Percentiles rank a stretch among this genome's conserved stretches.
Evolutionary conservation across 2,329 filamentous ascomycete genomes (phyloP).

Genomic region (Exutisphaerella laricina): DNA sequence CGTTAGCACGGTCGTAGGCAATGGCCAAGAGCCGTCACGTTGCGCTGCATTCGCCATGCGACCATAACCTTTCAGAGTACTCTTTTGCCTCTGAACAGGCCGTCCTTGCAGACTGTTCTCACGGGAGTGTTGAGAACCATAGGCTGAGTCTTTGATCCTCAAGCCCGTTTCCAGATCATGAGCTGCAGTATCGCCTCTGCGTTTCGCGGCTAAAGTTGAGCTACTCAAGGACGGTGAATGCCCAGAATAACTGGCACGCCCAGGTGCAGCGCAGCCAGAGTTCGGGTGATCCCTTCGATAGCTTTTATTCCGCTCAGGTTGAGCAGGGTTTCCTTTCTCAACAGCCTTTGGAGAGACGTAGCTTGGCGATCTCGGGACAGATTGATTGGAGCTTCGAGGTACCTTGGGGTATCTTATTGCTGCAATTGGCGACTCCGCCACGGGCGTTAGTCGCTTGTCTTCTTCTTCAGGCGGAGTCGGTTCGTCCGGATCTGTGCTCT

Average conservation of each 20-base stretch:
- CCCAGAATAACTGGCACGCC: conserved; percentile 6
- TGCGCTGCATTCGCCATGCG: conserved; percentile 13
- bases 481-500: conserved; percentile 42
- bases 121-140: conserved; percentile 12
- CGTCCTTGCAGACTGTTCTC: conserved; percentile 6
- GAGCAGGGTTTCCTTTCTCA: not conserved
- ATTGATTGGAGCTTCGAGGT: conserved; percentile 43
- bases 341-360: conserved; percentile 8
- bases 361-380: conserved; percentile 36
- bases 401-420: conserved; percentile 45
- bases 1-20: conserved; percentile 10
- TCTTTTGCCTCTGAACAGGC: conserved; percentile 15
- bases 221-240: conserved; percentile 19
- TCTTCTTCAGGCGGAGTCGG: conserved; percentile 43
- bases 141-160: conserved; percentile 25
- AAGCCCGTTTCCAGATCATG: conserved; percentile 35
- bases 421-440: conserved; percentile 42
- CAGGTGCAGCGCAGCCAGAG: no score
- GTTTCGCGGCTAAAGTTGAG: conserved; percentile 35
- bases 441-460: conserved; percentile 39
- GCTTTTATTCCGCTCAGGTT: not conserved
- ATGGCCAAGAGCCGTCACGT: conserved; percentile 9
- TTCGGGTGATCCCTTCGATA: no score
- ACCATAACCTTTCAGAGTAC: conserved; percentile 30
- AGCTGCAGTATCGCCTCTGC: conserved; percentile 33